These are phyloP conservation scores for Plasmodium berghei DNA, from an alignment of 169 alveolate genomes.

Conservation along the genomic window DNA sequence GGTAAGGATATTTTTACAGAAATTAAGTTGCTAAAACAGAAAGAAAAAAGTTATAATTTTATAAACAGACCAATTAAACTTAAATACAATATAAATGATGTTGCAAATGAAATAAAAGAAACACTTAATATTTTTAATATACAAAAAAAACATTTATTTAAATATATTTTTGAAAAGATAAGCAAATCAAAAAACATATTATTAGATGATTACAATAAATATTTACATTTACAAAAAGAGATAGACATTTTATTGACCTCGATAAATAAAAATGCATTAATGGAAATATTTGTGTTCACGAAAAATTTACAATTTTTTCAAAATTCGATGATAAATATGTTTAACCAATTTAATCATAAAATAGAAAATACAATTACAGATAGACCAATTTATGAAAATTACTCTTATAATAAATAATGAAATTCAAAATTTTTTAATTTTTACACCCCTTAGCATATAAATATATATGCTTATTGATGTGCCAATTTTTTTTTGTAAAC, in stretches of 20 bases:
- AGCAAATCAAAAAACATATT: conserved; percentile 20
- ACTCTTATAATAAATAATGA: neutral
- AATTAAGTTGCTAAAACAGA: conserved; percentile 17
- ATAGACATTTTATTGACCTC: conserved; percentile 16
- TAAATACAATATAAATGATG: conserved; percentile 1
- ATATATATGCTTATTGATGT: no score
- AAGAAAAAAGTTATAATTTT: conserved; percentile 19
- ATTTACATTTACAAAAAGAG: conserved; percentile 51
- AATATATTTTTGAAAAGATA: conserved; percentile 32
- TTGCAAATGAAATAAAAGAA: conserved; percentile 41
- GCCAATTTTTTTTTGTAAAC: no score
- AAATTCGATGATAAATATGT: conserved; percentile 25
- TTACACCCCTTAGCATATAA: neutral
- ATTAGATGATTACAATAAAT: conserved; percentile 17
- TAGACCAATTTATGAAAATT: no score
- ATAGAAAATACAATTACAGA: conserved; percentile 28
- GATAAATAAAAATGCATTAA: conserved; percentile 40
- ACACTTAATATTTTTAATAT: conserved; percentile 20
- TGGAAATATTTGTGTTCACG: conserved; percentile 27
- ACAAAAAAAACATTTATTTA: conserved; percentile 28
- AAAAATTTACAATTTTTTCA: conserved; percentile 47
- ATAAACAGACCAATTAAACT: conserved; percentile 14
- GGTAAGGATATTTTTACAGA: conserved; percentile 28
- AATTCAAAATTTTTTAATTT: neutral
- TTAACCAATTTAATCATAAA: conserved; percentile 33